phyloP scores from a whole-genome alignment of 2,329 filamentous ascomycete genomes.

The Beauveria australis region DNA sequence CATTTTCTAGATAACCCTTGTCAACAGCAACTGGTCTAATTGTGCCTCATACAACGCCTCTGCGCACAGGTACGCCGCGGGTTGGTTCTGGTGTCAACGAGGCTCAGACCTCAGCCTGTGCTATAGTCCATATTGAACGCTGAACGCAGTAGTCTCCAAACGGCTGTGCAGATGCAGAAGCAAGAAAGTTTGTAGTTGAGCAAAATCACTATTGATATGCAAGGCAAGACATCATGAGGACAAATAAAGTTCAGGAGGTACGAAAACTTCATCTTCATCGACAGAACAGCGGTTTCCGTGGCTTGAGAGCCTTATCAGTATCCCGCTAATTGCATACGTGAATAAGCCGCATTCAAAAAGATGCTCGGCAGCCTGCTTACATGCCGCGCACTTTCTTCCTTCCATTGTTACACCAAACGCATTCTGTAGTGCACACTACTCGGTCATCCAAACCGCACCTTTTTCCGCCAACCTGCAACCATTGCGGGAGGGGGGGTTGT shows the following conservation, averaged over 20 bases:
- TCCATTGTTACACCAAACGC: background rate
- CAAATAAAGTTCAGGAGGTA: background rate
- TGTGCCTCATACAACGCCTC: too few species aligned
- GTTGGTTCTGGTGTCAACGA: too few species aligned
- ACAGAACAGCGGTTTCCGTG: background rate
- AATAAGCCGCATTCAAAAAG: background rate
- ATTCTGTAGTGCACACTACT: background rate
- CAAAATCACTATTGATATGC: too few species aligned
- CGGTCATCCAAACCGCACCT: background rate
- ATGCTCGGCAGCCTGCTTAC: background rate
- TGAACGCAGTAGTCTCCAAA: too few species aligned
- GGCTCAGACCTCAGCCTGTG: too few species aligned
- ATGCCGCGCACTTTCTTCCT: background rate
- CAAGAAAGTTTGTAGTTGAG: too few species aligned
- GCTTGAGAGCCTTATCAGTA: background rate
- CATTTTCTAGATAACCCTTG: background rate
- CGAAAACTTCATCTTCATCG: background rate
- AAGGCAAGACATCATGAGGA: background rate
- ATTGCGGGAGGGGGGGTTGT: too few species aligned
- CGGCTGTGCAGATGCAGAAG: too few species aligned
- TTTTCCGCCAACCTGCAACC: background rate
- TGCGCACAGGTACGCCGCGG: too few species aligned
- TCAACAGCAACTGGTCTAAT: background rate
- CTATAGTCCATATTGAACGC: too few species aligned
- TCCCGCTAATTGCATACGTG: slow-evolving; percentile 6